phyloP scores from a whole-genome alignment of 352 stramenopile species.

The Blastocystis sp. region DNA sequence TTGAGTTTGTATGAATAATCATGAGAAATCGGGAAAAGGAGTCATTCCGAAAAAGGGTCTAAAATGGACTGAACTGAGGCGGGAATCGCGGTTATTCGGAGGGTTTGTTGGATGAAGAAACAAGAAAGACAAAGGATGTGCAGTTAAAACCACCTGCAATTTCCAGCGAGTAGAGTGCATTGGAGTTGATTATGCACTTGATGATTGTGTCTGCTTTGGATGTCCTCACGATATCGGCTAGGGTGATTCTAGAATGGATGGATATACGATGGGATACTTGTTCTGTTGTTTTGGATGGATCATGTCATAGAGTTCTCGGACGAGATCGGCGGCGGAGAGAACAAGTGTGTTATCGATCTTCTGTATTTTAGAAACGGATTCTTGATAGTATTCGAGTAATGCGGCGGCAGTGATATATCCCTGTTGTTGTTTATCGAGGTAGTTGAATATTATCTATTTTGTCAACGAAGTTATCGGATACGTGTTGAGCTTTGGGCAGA shows the following conservation, averaged over 20 bases:
- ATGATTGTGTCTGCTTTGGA: background rate
- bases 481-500: background rate
- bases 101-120: no score
- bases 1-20: background rate
- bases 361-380: background rate
- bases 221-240: background rate
- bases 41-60: background rate
- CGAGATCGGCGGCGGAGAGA: background rate
- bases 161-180: no score
- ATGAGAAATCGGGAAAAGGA: background rate
- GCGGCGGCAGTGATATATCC: background rate
- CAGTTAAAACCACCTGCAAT: no score
- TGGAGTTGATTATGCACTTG: background rate
- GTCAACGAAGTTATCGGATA: background rate
- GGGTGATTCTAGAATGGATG: background rate
- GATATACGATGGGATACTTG: background rate
- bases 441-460: background rate
- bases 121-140: no score
- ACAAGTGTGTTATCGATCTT: background rate
- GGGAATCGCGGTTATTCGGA: no score
- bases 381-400: background rate
- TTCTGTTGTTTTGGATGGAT: constrained; percentile 2
- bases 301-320: background rate
- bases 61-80: no score
- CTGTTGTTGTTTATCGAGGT: background rate